Percentiles rank a stretch among this genome's conserved stretches.
Conservation (phyloP, 495 filamentous ascomycete species). For the Penicillium antarcticum region DNA sequence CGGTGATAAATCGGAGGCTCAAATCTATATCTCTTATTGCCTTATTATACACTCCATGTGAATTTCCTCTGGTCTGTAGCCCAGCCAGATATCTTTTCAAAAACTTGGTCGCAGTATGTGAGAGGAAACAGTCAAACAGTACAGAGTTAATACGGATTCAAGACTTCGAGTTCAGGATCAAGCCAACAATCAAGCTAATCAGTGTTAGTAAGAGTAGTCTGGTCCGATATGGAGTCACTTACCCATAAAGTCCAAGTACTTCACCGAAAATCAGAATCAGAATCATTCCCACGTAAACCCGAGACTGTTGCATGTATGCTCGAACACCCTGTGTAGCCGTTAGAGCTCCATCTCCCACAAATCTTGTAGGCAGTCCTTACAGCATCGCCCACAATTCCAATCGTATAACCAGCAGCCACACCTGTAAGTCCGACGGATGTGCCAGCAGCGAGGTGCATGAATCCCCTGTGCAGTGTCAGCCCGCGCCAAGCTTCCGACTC, state of each 20-base stretch:
- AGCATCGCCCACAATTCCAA: conserved; percentile 91
- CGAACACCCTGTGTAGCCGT: conserved; percentile 64
- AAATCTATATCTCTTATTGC: conserved; percentile 17
- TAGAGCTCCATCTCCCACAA: conserved; percentile 16
- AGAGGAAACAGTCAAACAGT: too few relatives aligned
- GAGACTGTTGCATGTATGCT: conserved; percentile 91
- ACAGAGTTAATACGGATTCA: conserved; percentile 9
- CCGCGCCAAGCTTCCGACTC: not conserved
- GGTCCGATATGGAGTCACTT: conserved; percentile 30
- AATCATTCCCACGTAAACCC: conserved; percentile 98
- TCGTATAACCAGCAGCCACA: conserved; percentile 94
- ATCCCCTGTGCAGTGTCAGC: conserved; percentile 55
- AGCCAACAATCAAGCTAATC: conserved; percentile 53
- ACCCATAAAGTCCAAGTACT: conserved; percentile 96
- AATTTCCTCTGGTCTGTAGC: not conserved
- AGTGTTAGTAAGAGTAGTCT: conserved; percentile 18
- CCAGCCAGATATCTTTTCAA: too few relatives aligned
- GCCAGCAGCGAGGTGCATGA: conserved; percentile 91
- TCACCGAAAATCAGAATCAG: conserved; percentile 98
- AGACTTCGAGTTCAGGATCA: conserved; percentile 54
- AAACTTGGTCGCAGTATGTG: too few relatives aligned
- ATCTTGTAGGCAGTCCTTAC: conserved; percentile 33
- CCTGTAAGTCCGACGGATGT: conserved; percentile 88
- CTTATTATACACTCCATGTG: conserved; percentile 1
- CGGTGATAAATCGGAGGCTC: conserved; percentile 26